These are phyloP conservation scores for Talaromyces trachyspermus DNA, from an alignment of 495 filamentous ascomycete genomes.

Conservation along the genomic window DNA sequence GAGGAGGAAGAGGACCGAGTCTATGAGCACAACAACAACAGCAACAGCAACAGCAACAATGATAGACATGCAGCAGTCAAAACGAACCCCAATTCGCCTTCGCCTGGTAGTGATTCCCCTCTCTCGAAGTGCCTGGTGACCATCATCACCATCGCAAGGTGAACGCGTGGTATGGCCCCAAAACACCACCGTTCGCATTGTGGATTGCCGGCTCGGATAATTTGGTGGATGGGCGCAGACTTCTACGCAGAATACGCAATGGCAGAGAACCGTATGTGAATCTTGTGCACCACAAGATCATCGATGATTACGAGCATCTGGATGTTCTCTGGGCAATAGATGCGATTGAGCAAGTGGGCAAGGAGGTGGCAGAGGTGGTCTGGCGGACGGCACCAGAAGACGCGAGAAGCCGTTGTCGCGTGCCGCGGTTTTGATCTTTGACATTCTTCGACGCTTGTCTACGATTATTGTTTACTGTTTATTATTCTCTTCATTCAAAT, in stretches of 20 bases:
- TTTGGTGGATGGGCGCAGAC: conserved; percentile 72
- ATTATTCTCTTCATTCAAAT: too few relatives aligned
- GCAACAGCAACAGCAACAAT: conserved; percentile 9
- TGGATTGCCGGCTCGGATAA: conserved; percentile 81
- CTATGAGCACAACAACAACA: conserved; percentile 13
- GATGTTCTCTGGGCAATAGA: conserved; percentile 98
- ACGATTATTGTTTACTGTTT: too few relatives aligned
- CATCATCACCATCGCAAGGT: conserved; percentile 27
- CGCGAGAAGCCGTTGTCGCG: conserved; percentile 49
- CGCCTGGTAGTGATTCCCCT: conserved; percentile 16
- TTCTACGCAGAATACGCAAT: conserved; percentile 66
- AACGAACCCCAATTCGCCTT: conserved; percentile 7
- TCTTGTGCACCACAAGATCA: conserved; percentile 73
- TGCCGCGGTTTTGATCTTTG: conserved; percentile 33
- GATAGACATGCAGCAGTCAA: neutral
- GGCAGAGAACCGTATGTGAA: conserved; percentile 76
- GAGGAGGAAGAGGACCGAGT: conserved; percentile 56
- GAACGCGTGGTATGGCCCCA: conserved; percentile 73
- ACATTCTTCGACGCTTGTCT: too few relatives aligned
- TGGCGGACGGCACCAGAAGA: conserved; percentile 62
- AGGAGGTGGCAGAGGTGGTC: conserved; percentile 72
- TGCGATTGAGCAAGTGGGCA: conserved; percentile 72
- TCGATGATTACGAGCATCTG: conserved; percentile 89
- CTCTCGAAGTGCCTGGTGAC: conserved; percentile 13
- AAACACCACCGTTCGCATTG: conserved; percentile 76